phyloP scores from a whole-genome alignment of 1,284 basidiomycete genomes.

The Anthracocystis panici-leucophaei region DNA sequence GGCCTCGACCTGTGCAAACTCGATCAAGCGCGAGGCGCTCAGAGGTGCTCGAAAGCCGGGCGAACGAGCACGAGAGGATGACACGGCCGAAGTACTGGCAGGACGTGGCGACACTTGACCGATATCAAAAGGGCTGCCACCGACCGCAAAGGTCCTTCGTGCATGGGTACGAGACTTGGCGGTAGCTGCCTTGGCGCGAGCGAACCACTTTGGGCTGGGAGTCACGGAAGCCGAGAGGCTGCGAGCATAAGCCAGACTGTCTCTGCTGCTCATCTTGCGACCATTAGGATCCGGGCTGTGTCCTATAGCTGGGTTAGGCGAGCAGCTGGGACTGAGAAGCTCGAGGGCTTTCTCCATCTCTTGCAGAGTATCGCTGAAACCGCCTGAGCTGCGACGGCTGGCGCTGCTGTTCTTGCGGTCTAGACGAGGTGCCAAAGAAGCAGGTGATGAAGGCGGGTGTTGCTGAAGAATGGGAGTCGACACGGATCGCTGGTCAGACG shows the following conservation, averaged over 20 bases:
- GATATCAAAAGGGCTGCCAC: constrained; percentile 24
- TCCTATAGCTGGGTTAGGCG: constrained; percentile 30
- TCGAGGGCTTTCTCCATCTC: constrained; percentile 59
- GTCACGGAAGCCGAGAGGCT: constrained; percentile 59
- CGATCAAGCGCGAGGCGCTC: constrained; percentile 43
- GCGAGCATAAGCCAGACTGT: constrained; percentile 54
- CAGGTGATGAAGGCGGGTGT: constrained; percentile 29
- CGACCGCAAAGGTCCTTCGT: constrained; percentile 28
- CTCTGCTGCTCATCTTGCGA: constrained; percentile 48
- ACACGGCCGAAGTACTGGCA: constrained; percentile 48
- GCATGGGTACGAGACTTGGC: constrained; percentile 24
- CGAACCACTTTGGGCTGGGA: constrained; percentile 59
- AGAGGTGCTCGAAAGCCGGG: constrained; percentile 34
- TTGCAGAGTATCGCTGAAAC: constrained; percentile 51
- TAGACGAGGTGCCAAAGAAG: constrained; percentile 28
- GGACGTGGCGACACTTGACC: constrained; percentile 45
- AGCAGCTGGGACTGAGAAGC: constrained; percentile 53
- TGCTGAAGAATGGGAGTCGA: constrained; percentile 19
- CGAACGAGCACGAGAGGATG: constrained; percentile 19
- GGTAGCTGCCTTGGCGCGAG: constrained; percentile 29
- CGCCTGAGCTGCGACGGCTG: constrained; percentile 47
- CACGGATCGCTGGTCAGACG: constrained; percentile 12
- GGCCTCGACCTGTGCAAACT: constrained; percentile 22
- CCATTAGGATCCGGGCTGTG: constrained; percentile 27
- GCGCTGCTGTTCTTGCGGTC: constrained; percentile 21